Percentiles rank a stretch among this genome's conserved stretches.
Evolutionary conservation across 805 yeast genomes (phyloP).

Genomic region (Yamadazyma takamatsuzukensis): DNA sequence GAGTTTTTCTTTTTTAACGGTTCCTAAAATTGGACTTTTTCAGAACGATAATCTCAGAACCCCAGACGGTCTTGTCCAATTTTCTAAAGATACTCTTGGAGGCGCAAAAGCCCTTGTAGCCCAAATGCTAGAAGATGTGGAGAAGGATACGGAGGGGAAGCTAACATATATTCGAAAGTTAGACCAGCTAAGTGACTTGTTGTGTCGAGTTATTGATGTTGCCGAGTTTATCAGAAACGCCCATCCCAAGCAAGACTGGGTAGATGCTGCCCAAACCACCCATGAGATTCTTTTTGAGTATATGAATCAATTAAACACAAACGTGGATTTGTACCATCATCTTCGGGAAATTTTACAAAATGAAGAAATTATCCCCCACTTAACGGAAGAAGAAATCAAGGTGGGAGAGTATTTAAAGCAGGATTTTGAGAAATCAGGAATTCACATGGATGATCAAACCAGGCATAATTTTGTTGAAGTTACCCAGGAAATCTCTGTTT

Average conservation of each 20-base stretch:
- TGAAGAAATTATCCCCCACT: slow-evolving; percentile 21
- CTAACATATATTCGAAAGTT: slow-evolving; percentile 56
- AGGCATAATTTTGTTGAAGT: slow-evolving; percentile 69
- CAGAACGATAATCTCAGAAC: slow-evolving; percentile 64
- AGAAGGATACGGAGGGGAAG: slow-evolving; percentile 39
- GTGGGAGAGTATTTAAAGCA: slow-evolving; percentile 78
- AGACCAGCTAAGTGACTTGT: slow-evolving; percentile 80
- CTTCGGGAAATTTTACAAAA: slow-evolving; percentile 53
- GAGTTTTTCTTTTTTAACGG: not conserved
- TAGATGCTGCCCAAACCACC: slow-evolving; percentile 78
- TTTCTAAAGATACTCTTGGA: slow-evolving; percentile 59
- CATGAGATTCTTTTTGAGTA: slow-evolving; percentile 88
- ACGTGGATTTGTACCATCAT: slow-evolving; percentile 62
- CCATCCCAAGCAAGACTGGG: slow-evolving; percentile 72
- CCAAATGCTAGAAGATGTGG: slow-evolving; percentile 43
- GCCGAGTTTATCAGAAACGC: slow-evolving; percentile 88
- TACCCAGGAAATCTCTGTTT: slow-evolving; percentile 74
- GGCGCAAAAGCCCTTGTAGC: slow-evolving; percentile 62
- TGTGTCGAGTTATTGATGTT: slow-evolving; percentile 90
- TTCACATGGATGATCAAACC: slow-evolving; percentile 65
- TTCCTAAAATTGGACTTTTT: slow-evolving; percentile 59
- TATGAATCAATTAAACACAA: slow-evolving; percentile 89
- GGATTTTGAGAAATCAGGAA: slow-evolving; percentile 90
- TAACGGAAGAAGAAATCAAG: slow-evolving; percentile 71
- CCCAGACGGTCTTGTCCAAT: slow-evolving; percentile 68